Base-by-base conservation (phyloP, 352 stramenopile genomes). In the Pythium dissimile region DNA sequence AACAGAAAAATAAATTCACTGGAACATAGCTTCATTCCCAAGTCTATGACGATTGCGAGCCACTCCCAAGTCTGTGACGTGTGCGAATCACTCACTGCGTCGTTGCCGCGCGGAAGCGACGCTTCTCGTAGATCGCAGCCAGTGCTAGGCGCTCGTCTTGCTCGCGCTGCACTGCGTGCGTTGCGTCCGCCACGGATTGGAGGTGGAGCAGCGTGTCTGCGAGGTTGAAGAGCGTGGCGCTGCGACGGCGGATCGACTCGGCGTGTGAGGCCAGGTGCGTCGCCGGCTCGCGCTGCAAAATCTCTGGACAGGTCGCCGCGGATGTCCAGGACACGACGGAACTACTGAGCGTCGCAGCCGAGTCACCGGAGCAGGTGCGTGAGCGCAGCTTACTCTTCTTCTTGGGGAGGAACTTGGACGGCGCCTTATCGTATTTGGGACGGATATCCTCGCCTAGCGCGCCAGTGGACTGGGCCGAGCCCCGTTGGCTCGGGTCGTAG, bases 371-470 rank as follows among this genome's bases (percentile, higher is more conserved):
- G 18, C 59, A 50, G 1, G 59, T 44, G 16, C 50, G 51, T n/a
- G 37, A 39, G 16, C 48, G 58, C 13, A 21, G 21, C 18, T 34
- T 54, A 11, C 50, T 62, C 38, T 51, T 56, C 8, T 28, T 39
- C 37, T 24, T 43, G 27, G 50, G n/a, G 10, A 51, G 24, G 26
- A 64, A 64, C 39, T 58, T 58, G 38, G 57, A 58, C 42, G 30
- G 57, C 10, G 38, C 39, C 39, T 59, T 58, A 18, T 64, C 47
- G 34, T 64, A 64, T 48, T 64, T 64, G 28, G 57, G 57, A 5
- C 57, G 57, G 20, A 51, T 58, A 26, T 64, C 57, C 16, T 59
- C 57, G 23, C 57, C 21, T 15, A 64, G 5, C 16, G 37, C 45
- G 5, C 42, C 47, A 7, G 57, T 52, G 2, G 57, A 47, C 7